Evolutionary conservation across 257 asterid genomes (phyloP), one percentile per base, ranked within the genome.

Genomic region (Anisodus acutangulus): DNA sequence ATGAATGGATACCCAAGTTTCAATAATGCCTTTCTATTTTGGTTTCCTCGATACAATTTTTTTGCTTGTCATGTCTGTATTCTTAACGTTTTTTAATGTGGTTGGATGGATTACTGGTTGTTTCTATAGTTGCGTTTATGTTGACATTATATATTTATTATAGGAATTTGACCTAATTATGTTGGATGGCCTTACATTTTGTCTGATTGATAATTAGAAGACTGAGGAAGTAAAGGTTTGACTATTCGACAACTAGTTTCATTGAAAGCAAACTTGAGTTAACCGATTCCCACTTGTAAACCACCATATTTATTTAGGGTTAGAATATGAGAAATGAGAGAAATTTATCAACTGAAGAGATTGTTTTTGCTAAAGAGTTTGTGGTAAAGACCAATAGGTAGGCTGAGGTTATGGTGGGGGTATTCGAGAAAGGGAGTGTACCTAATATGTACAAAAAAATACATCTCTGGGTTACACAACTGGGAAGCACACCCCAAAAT

Each of bases 281-380:
- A n/a, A 49, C 5, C 39, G 11, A 72, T 72, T 72, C 39, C 80
- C 41, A 9, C 59, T 72, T 72, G 5, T 22, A 45, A 19, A 6
- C 41, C 58, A 45, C 80, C 59, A 19, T 72, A 47, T 72, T 60
- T 49, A 47, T 47, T 72, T 68, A 68, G 51, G 79, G n/a, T 47
- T 6, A 5, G 59, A 15, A 22, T 45, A 45, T 19, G 39, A 10
- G 41, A 72, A 47, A 10, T 6, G 9, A 31, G 6, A 72, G 11
- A 19, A 70, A 70, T 9, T 72, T 2, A 72, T 72, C 41, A 47
- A 45, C 37, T 10, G 10, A 71, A 17, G 58, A 4, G 57, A 2
- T 2, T 45, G 9, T 9, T 5, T 71, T 71, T 71, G 16, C 10
- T n/a, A 4, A 45, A 45, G 9, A 71, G 26, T 26, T 41, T 47